These are phyloP conservation scores for Sarocladium strictum DNA, from an alignment of 2,329 filamentous ascomycete species.

Conservation along the genomic window DNA sequence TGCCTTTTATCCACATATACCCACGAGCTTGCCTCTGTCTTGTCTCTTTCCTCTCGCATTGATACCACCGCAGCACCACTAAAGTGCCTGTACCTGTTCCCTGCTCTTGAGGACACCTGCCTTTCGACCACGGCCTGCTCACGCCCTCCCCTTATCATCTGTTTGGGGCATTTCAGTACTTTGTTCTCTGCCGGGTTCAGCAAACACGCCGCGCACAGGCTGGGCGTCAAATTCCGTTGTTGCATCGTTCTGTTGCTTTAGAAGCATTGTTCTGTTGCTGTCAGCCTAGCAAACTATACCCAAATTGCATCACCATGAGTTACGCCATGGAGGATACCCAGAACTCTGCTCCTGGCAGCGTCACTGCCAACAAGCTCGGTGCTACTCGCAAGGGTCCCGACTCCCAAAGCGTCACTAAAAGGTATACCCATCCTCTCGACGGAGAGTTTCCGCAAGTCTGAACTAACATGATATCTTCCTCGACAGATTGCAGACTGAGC, in stretches of 20 bases:
- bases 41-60: not conserved
- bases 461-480: not conserved
- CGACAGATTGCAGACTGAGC: slow-evolving; percentile 84
- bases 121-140: not conserved
- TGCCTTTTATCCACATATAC: not conserved
- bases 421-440: slow-evolving; percentile 39
- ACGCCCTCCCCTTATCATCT: not conserved
- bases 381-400: slow-evolving; percentile 53
- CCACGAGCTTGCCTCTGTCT: not conserved
- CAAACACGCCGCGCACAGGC: too few relatives aligned
- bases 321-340: slow-evolving; percentile 52
- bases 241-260: too few relatives aligned
- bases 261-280: not conserved
- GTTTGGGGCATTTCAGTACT: not conserved
- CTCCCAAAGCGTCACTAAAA: slow-evolving; percentile 70
- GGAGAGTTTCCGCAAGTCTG: too few relatives aligned
- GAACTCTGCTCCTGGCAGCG: slow-evolving; percentile 59
- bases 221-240: too few relatives aligned
- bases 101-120: too few relatives aligned
- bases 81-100: not conserved
- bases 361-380: slow-evolving; percentile 56
- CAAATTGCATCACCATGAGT: slow-evolving; percentile 26
- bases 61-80: not conserved
- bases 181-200: not conserved
- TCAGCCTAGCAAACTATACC: not conserved